Percentiles rank a stretch among this genome's conserved stretches.
Conservation (phyloP, 495 filamentous ascomycete genomes). For the Penicillium ucsense region DNA sequence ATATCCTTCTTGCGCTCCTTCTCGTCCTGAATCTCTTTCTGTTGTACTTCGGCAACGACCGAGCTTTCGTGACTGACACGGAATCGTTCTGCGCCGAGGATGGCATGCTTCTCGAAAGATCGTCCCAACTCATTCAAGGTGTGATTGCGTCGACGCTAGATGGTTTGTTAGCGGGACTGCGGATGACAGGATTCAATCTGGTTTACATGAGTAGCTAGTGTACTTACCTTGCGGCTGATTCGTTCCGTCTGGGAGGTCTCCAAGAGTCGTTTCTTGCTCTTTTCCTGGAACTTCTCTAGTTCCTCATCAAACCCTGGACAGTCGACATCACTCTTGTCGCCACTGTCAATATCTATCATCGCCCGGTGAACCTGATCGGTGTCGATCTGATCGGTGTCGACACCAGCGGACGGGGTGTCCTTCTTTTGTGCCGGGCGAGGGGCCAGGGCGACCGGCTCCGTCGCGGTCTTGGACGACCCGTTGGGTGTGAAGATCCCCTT, state of each 20-base stretch:
- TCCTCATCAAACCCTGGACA: slow-evolving; percentile 52
- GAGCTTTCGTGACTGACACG: slow-evolving; percentile 49
- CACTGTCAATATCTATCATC: slow-evolving; percentile 55
- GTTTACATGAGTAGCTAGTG: too few relatives aligned
- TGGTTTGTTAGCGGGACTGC: not conserved
- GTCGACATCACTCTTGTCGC: slow-evolving; percentile 58
- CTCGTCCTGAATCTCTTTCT: slow-evolving; percentile 82
- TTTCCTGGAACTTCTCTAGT: slow-evolving; percentile 41
- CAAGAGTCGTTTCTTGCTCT: slow-evolving; percentile 49
- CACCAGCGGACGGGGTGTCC: slow-evolving; percentile 16
- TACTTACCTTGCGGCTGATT: slow-evolving; percentile 45
- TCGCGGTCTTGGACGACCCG: slow-evolving; percentile 6
- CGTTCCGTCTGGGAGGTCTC: slow-evolving; percentile 49
- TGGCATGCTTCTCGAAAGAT: slow-evolving; percentile 44
- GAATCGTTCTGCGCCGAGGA: slow-evolving; percentile 45
- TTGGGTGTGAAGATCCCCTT: slow-evolving; percentile 10
- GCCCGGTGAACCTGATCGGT: slow-evolving; percentile 56
- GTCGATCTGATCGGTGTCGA: slow-evolving; percentile 57
- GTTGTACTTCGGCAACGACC: slow-evolving; percentile 76
- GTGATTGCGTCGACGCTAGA: slow-evolving; percentile 46
- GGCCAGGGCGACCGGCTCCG: not conserved
- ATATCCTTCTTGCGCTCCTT: slow-evolving; percentile 99
- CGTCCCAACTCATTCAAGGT: slow-evolving; percentile 39
- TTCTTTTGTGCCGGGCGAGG: slow-evolving; percentile 10
- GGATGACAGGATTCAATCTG: slow-evolving; percentile 4